These are phyloP conservation scores for Penicillium soppii DNA, from an alignment of 495 filamentous ascomycete species.

Conservation along the genomic window DNA sequence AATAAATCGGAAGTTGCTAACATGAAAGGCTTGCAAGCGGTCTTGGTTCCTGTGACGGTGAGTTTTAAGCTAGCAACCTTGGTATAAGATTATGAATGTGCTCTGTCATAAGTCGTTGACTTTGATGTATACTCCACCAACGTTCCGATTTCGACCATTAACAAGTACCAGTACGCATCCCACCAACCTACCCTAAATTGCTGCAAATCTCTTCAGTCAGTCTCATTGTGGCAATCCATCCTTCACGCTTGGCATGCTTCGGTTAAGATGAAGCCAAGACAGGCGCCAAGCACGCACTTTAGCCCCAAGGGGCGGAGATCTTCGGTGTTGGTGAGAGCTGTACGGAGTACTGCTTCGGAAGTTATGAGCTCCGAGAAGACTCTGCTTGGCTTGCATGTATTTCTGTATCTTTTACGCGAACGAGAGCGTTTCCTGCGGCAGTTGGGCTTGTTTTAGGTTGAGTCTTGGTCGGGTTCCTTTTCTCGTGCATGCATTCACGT, in stretches of 20 bases:
- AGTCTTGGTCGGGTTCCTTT: too few relatives aligned
- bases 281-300: background rate
- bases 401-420: background rate
- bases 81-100: too few relatives aligned
- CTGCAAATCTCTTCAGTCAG: background rate
- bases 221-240: background rate
- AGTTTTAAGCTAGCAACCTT: too few relatives aligned
- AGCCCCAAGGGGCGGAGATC: background rate
- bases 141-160: too few relatives aligned
- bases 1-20: background rate
- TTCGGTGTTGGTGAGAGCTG: background rate
- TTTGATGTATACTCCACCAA: too few relatives aligned
- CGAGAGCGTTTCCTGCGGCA: background rate
- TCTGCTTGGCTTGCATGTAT: background rate
- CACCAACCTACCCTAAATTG: background rate
- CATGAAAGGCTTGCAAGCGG: too few relatives aligned
- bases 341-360: background rate
- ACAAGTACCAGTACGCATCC: too few relatives aligned
- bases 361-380: background rate
- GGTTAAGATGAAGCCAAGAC: constrained; percentile 3
- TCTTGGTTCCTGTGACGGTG: background rate
- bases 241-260: background rate
- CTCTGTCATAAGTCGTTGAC: too few relatives aligned
- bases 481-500: too few relatives aligned
- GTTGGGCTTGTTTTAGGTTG: too few relatives aligned